These are phyloP conservation scores for Trametopsis cervina DNA, from an alignment of 768 basidiomycete species.

Conservation along the genomic window DNA sequence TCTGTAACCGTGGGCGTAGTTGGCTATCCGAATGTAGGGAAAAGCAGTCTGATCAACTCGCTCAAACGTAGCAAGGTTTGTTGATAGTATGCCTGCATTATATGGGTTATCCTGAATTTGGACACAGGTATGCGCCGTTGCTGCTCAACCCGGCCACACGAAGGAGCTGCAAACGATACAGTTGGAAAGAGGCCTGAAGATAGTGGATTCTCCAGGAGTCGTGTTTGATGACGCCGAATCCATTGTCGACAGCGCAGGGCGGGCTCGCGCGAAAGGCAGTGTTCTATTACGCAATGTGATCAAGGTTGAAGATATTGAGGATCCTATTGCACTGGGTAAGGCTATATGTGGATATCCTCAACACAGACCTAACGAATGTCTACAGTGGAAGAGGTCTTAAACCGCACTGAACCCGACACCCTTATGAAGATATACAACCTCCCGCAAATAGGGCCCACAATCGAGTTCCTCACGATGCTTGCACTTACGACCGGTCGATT, in stretches of 20 bases:
- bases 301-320: constrained; percentile 85
- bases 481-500: constrained; percentile 79
- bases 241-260: constrained; percentile 32
- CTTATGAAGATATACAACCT: constrained; percentile 83
- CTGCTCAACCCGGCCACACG: constrained; percentile 92
- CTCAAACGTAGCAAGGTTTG: constrained; percentile 75
- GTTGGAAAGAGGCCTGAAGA: constrained; percentile 85
- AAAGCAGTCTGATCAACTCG: constrained; percentile 91
- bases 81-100: background rate
- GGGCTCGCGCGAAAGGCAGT: constrained; percentile 39
- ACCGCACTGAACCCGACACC: constrained; percentile 61
- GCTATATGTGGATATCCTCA: background rate
- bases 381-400: constrained; percentile 81
- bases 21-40: constrained; percentile 96
- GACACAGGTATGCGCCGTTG: constrained; percentile 79
- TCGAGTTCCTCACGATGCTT: constrained; percentile 88
- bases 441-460: constrained; percentile 60
- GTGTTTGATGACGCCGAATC: constrained; percentile 81
- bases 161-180: constrained; percentile 87
- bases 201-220: constrained; percentile 97
- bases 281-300: constrained; percentile 83
- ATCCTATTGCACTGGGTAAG: constrained; percentile 81
- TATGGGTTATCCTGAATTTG: background rate
- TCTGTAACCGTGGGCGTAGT: constrained; percentile 86
- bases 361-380: background rate